Percentiles rank a stretch among this genome's conserved stretches.
Evolutionary conservation across 1,139 yeast genomes (phyloP).

Genomic region (Kodamaea fungicola): DNA sequence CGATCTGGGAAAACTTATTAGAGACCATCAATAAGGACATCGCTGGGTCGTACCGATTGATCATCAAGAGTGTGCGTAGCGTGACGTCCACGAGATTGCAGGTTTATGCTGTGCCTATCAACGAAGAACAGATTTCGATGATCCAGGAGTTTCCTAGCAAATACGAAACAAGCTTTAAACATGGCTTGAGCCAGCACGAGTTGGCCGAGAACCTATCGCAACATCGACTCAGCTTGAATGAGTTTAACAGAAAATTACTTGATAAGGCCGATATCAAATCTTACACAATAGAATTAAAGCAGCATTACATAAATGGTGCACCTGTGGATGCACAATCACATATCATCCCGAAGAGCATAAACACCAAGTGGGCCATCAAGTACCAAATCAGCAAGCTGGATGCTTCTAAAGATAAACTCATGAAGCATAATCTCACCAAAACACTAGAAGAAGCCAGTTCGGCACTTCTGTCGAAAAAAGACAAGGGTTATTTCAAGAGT

Average conservation of each 20-base stretch:
- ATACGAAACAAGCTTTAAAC: slow-evolving; percentile 21
- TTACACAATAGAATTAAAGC: slow-evolving; percentile 10
- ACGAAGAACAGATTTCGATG: slow-evolving; percentile 18
- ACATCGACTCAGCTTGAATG: slow-evolving; percentile 16
- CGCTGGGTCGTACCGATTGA: slow-evolving; percentile 28
- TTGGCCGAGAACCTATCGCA: slow-evolving; percentile 11
- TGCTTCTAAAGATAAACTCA: background rate
- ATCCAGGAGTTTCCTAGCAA: slow-evolving; percentile 22
- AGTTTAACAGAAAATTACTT: slow-evolving; percentile 13
- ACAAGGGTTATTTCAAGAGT: background rate
- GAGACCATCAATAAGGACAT: slow-evolving; percentile 33
- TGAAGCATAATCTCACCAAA: slow-evolving; percentile 8
- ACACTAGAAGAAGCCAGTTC: slow-evolving; percentile 10
- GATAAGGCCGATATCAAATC: slow-evolving; percentile 7
- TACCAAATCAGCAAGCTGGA: slow-evolving; percentile 9
- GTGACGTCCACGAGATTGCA: slow-evolving; percentile 19
- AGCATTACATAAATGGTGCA: slow-evolving; percentile 12
- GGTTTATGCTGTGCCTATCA: slow-evolving; percentile 34
- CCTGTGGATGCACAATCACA: slow-evolving; percentile 6
- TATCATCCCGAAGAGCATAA: slow-evolving; percentile 10
- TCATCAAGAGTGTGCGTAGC: slow-evolving; percentile 22
- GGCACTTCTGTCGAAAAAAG: slow-evolving; percentile 6
- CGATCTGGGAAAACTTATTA: slow-evolving; percentile 54
- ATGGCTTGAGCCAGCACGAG: slow-evolving; percentile 15
- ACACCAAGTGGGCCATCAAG: slow-evolving; percentile 12